phyloP scores from a whole-genome alignment of 306 rosid species.

The Hippophae rhamnoides region DNA sequence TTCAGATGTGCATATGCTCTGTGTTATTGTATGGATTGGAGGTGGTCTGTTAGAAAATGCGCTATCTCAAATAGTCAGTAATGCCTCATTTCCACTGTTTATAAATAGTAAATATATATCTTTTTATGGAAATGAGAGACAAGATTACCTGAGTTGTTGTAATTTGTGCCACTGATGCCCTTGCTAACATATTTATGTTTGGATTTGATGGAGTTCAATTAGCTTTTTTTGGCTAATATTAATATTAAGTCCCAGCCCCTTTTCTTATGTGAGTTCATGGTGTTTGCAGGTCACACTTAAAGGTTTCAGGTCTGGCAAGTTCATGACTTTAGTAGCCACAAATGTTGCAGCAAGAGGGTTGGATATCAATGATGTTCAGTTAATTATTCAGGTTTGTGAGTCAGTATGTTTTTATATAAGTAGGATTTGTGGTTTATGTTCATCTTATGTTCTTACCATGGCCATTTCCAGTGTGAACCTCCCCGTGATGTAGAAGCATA shows the following conservation, averaged over 20 bases:
- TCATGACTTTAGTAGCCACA: conserved; percentile 71
- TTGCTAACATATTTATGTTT: no score
- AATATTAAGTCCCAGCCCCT: background rate
- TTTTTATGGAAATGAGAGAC: no score
- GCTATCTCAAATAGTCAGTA: no score
- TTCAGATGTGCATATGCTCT: background rate
- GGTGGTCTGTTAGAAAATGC: background rate
- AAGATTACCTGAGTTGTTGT: no score
- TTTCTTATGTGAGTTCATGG: background rate
- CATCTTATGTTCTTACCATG: conserved; percentile 9
- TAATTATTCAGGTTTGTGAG: conserved; percentile 71
- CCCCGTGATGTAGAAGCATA: conserved; percentile 89
- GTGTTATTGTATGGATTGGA: background rate
- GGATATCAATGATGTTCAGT: conserved; percentile 86
- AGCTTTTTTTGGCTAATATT: background rate
- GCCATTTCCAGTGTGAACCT: conserved; percentile 72
- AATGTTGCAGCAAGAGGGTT: conserved; percentile 96
- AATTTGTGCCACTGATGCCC: no score
- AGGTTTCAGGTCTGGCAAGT: conserved; percentile 80
- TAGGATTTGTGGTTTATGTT: background rate
- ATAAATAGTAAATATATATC: no score
- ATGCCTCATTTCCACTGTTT: no score
- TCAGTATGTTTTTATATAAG: background rate
- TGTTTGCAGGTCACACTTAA: conserved; percentile 57
- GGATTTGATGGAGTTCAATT: no score